phyloP scores from a whole-genome alignment of 176 grass and related monocot species.

The Ensete ventricosum region DNA sequence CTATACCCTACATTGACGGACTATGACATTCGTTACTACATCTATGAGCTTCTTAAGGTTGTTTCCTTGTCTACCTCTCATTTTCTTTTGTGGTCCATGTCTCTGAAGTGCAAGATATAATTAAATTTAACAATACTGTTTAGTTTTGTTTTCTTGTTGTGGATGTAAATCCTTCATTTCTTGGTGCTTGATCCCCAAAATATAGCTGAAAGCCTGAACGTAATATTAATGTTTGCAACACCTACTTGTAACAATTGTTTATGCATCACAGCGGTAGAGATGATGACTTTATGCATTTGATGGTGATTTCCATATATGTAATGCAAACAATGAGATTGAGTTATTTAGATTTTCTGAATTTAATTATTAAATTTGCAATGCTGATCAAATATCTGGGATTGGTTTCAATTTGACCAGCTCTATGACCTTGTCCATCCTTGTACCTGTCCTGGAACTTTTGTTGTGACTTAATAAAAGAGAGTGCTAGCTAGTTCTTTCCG shows the following conservation, averaged over 20 bases:
- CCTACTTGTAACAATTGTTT: background rate
- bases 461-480: no score
- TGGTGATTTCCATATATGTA: background rate
- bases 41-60: slow-evolving; percentile 99
- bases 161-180: no score
- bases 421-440: no score
- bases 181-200: no score
- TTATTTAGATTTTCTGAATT: background rate
- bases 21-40: slow-evolving; percentile 98
- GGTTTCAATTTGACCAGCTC: no score
- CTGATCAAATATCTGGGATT: no score
- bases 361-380: no score
- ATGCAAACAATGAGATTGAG: background rate
- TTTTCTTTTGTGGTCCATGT: slow-evolving; percentile 7
- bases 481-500: no score
- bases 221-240: background rate
- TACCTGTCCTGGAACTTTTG: no score
- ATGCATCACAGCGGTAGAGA: background rate
- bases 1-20: slow-evolving; percentile 84
- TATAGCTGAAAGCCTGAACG: background rate
- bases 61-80: background rate
- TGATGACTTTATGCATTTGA: background rate
- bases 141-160: no score
- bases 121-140: background rate
- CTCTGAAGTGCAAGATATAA: background rate